A percentile compares a stretch with the other conserved stretches of the same genome.
Evolutionary conservation across 805 yeast species (phyloP).

Genomic region (Pichia heedii): DNA sequence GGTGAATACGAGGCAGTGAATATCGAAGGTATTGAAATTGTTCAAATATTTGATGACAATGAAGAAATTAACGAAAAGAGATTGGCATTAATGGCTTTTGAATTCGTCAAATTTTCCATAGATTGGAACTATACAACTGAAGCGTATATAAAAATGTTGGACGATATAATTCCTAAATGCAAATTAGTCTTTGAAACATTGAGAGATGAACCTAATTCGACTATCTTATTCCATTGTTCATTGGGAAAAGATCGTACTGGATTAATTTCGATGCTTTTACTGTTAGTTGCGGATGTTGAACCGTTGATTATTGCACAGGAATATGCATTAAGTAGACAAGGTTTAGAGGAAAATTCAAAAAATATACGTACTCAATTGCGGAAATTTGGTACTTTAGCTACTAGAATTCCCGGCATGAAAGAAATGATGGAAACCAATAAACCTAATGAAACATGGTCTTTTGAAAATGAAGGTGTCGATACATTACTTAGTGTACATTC

Average conservation of each 20-base stretch:
- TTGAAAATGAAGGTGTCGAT: slow-evolving; percentile 52
- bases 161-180: slow-evolving; percentile 39
- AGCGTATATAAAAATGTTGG: slow-evolving; percentile 53
- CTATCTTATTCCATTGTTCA: slow-evolving; percentile 64
- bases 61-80: not conserved
- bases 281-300: slow-evolving; percentile 58
- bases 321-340: slow-evolving; percentile 65
- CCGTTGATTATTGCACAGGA: slow-evolving; percentile 59
- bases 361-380: not conserved
- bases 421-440: slow-evolving; percentile 3
- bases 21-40: not conserved
- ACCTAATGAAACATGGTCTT: slow-evolving; percentile 24
- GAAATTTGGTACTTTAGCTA: not conserved
- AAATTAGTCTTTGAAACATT: slow-evolving; percentile 44
- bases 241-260: slow-evolving; percentile 90
- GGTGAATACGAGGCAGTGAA: not conserved
- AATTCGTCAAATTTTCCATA: slow-evolving; percentile 33
- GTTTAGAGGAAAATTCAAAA: slow-evolving; percentile 27
- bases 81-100: not conserved
- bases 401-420: too few relatives aligned
- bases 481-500: slow-evolving; percentile 43
- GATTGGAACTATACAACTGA: slow-evolving; percentile 55
- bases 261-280: slow-evolving; percentile 55
- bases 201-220: slow-evolving; percentile 42
- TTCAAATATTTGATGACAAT: not conserved